Percentiles rank a stretch among this genome's conserved stretches.
phyloP scores from a whole-genome alignment of 2,329 filamentous ascomycete genomes.

The Nemania sp. region DNA sequence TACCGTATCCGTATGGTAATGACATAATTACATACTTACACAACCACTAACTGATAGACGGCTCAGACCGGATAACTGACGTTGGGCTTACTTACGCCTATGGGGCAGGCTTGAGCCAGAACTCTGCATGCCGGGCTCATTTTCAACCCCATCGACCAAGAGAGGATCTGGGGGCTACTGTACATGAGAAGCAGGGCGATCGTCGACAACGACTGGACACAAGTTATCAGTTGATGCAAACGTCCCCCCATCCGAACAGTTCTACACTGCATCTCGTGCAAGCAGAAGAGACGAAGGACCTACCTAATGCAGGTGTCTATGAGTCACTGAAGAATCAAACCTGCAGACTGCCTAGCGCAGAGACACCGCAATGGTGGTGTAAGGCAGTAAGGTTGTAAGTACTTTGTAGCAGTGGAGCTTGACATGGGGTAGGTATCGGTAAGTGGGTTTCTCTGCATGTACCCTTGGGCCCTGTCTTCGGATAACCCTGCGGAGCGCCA shows the following conservation, averaged over 20 bases:
- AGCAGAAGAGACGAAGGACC: no score
- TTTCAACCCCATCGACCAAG: background rate
- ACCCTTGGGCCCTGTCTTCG: constrained; percentile 20
- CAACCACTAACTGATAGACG: no score
- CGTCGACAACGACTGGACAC: constrained; percentile 28
- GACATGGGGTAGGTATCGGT: constrained; percentile 28
- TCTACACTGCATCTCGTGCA: no score
- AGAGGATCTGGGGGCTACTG: constrained; percentile 22
- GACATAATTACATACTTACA: no score
- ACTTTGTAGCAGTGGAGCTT: constrained; percentile 13
- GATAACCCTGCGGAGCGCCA: constrained; percentile 30
- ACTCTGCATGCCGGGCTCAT: no score
- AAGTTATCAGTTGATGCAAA: constrained; percentile 18
- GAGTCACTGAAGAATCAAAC: constrained; percentile 35
- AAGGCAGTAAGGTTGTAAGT: background rate
- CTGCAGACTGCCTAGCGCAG: no score
- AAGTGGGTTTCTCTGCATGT: constrained; percentile 18
- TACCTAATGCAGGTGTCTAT: constrained; percentile 28
- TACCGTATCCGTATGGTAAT: no score
- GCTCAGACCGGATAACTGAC: no score
- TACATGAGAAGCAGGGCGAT: constrained; percentile 23
- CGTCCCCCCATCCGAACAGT: constrained; percentile 18
- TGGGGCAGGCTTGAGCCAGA: no score
- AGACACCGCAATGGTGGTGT: no score
- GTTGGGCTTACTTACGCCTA: no score